A percentile compares a stretch with the other conserved stretches of the same genome.
phyloP scores from a whole-genome alignment of 2,329 filamentous ascomycete genomes.

The Knufia petricola region DNA sequence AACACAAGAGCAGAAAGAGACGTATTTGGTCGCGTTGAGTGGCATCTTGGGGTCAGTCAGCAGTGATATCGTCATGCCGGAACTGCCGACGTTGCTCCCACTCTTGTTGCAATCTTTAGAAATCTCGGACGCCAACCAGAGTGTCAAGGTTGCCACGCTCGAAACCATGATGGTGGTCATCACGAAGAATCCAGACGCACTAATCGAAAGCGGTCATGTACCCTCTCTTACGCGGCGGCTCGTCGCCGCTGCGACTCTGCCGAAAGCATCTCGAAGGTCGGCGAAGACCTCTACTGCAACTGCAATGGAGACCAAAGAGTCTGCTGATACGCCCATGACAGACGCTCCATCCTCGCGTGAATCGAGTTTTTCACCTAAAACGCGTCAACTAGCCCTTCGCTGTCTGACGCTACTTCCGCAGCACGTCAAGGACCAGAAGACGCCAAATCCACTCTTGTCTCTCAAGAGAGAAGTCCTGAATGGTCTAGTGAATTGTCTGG shows the following conservation, averaged over 20 bases:
- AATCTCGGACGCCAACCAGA: conserved; percentile 30
- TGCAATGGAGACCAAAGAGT: conserved; percentile 13
- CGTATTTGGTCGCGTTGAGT: conserved; percentile 54
- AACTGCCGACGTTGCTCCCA: conserved; percentile 48
- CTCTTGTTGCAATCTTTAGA: conserved; percentile 56
- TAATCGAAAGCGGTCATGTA: conserved; percentile 45
- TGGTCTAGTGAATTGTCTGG: conserved; percentile 45
- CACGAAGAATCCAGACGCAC: conserved; percentile 45
- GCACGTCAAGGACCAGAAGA: conserved; percentile 17
- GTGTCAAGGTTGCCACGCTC: conserved; percentile 52
- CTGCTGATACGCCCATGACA: conserved; percentile 4
- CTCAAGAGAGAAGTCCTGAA: conserved; percentile 49
- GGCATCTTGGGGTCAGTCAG: conserved; percentile 52
- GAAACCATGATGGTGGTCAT: conserved; percentile 50
- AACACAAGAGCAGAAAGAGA: conserved; percentile 38
- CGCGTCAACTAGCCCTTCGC: conserved; percentile 18
- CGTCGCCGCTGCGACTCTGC: conserved; percentile 36
- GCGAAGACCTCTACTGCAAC: conserved; percentile 1
- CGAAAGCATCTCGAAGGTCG: conserved; percentile 13
- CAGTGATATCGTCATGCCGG: conserved; percentile 49
- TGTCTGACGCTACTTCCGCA: conserved; percentile 21
- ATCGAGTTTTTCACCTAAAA: conserved; percentile 22
- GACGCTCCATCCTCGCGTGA: conserved; percentile 4
- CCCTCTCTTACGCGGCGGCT: conserved; percentile 49
- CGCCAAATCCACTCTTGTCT: conserved; percentile 43